phyloP scores from a whole-genome alignment of 2,329 filamentous ascomycete species.

The Calonectria crousiana region DNA sequence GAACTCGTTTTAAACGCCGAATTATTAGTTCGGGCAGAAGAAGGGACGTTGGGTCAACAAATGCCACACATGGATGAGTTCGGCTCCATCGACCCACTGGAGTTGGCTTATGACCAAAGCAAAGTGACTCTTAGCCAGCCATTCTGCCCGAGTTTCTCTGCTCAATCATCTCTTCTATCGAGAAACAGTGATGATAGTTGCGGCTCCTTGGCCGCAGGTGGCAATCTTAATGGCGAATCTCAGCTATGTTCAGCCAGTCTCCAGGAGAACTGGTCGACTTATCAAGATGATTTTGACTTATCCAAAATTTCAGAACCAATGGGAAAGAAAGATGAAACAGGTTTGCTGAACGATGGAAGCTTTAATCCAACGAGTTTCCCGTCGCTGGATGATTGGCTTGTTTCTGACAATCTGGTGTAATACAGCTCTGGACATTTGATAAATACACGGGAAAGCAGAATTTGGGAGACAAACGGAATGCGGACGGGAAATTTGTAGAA shows the following conservation, averaged over 20 bases:
- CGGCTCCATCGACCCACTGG: background rate
- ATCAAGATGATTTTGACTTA: background rate
- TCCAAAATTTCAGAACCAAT: background rate
- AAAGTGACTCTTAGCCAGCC: background rate
- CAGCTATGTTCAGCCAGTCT: background rate
- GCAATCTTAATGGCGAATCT: too few relatives aligned
- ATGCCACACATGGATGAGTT: background rate
- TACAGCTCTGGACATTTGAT: background rate
- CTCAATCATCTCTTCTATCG: background rate
- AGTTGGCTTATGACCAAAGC: background rate
- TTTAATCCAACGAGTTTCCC: conserved; percentile 25
- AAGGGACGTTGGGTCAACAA: background rate
- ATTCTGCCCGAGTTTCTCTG: background rate
- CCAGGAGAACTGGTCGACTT: background rate
- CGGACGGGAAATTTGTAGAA: background rate
- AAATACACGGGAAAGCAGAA: background rate
- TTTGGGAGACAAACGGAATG: background rate
- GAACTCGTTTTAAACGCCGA: background rate
- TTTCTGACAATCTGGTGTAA: conserved; percentile 2
- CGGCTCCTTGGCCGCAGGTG: too few relatives aligned
- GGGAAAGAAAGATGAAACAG: background rate
- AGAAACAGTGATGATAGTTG: background rate
- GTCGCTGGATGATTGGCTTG: conserved; percentile 37
- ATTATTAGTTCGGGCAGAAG: background rate
- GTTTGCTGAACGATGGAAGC: background rate